These are phyloP conservation scores for Ampelomyces quisqualis DNA, from an alignment of 2,329 filamentous ascomycete genomes.

Conservation along the genomic window DNA sequence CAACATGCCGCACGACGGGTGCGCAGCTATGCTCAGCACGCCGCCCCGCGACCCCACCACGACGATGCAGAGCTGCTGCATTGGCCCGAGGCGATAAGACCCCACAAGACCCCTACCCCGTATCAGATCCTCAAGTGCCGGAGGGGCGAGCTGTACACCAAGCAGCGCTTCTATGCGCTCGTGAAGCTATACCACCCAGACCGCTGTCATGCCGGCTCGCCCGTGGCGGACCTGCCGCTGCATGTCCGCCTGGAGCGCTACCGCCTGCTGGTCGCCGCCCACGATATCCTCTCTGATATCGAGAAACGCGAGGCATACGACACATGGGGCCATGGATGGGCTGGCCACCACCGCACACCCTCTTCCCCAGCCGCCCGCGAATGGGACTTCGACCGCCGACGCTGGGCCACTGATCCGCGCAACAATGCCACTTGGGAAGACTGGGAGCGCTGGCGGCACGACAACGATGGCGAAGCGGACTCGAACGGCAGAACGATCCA, in stretches of 20 bases:
- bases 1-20: slow-evolving; percentile 13
- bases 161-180: slow-evolving; percentile 81
- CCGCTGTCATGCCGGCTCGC: slow-evolving; percentile 46
- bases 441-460: slow-evolving; percentile 67
- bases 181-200: slow-evolving; percentile 98
- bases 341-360: slow-evolving; percentile 33
- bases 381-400: slow-evolving; percentile 28
- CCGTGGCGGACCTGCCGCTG: slow-evolving; percentile 53
- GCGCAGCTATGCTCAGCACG: slow-evolving; percentile 34
- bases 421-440: slow-evolving; percentile 96
- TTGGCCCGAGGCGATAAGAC: slow-evolving; percentile 40
- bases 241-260: slow-evolving; percentile 80
- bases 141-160: slow-evolving; percentile 70
- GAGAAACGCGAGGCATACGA: slow-evolving; percentile 80
- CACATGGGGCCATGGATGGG: slow-evolving; percentile 77
- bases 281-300: slow-evolving; percentile 83
- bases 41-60: slow-evolving; percentile 13
- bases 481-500: slow-evolving; percentile 55
- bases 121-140: slow-evolving; percentile 80
- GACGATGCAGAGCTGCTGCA: slow-evolving; percentile 24
- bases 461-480: slow-evolving; percentile 34
- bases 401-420: slow-evolving; percentile 50
- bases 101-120: slow-evolving; percentile 65
- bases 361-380: slow-evolving; percentile 26
- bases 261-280: slow-evolving; percentile 80